These are phyloP conservation scores for Bjerkandera adusta DNA, from an alignment of 1,284 basidiomycete genomes.

Conservation along the genomic window DNA sequence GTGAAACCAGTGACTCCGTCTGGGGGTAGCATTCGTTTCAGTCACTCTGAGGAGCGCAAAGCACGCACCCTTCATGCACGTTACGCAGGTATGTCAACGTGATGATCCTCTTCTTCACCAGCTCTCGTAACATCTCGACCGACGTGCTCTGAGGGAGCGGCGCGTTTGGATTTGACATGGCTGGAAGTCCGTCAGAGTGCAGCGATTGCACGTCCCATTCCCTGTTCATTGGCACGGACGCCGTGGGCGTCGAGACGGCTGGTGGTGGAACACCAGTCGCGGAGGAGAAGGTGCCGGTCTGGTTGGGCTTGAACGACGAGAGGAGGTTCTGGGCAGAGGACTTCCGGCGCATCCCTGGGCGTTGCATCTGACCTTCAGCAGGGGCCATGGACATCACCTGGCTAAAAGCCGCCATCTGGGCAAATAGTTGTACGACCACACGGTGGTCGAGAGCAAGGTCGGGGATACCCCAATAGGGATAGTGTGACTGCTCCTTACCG, in stretches of 20 bases:
- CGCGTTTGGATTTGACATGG: conserved; percentile 35
- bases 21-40: conserved; percentile 28
- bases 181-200: conserved; percentile 26
- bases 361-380: conserved; percentile 27
- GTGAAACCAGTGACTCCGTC: conserved; percentile 85
- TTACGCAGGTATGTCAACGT: conserved; percentile 82
- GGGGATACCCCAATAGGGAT: too few relatives aligned
- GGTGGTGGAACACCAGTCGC: conserved; percentile 25
- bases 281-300: conserved; percentile 19
- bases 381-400: conserved; percentile 29
- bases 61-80: conserved; percentile 77
- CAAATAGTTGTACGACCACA: background rate
- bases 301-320: conserved; percentile 63
- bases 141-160: conserved; percentile 59
- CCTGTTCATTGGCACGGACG: conserved; percentile 34
- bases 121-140: conserved; percentile 71
- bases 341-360: conserved; percentile 75
- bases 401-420: conserved; percentile 19
- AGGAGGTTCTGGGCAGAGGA: conserved; percentile 81
- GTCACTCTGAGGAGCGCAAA: background rate
- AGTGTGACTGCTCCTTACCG: too few relatives aligned
- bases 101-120: conserved; percentile 80
- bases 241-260: conserved; percentile 31
- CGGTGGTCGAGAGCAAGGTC: background rate
- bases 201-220: conserved; percentile 67